phyloP scores from a whole-genome alignment of 2,329 filamentous ascomycete genomes.

The Trichoderma sp. region DNA sequence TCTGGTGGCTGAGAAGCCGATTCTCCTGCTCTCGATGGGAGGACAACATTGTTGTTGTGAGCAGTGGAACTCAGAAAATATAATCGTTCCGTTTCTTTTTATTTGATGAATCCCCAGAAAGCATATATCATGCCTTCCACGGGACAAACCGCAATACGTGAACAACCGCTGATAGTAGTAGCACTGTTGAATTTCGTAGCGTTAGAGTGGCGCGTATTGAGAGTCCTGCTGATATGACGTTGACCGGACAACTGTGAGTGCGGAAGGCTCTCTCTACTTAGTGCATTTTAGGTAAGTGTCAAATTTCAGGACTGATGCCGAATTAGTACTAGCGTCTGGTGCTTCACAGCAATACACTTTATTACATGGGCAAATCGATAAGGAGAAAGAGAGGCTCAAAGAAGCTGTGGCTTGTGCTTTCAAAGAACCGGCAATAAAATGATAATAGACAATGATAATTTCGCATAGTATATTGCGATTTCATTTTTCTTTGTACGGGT shows the following conservation, averaged over 20 bases:
- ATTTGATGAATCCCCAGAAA: not conserved
- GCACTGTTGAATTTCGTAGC: not conserved
- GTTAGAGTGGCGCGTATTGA: not conserved
- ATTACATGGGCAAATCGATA: not conserved
- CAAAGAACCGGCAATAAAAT: not conserved
- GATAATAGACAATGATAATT: not conserved
- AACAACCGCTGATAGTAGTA: not conserved
- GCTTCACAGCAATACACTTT: not conserved
- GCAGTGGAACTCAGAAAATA: not conserved
- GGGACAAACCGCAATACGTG: not conserved
- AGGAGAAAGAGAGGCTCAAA: not conserved
- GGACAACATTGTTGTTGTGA: conserved; percentile 62
- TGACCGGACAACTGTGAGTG: not conserved
- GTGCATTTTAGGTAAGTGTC: not conserved
- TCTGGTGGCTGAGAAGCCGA: conserved; percentile 71
- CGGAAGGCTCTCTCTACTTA: not conserved
- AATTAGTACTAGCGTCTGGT: not conserved
- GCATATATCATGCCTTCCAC: not conserved
- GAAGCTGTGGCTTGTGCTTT: not conserved
- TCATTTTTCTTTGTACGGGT: not conserved
- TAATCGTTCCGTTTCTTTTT: not conserved
- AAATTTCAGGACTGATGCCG: not conserved
- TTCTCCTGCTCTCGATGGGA: conserved; percentile 86
- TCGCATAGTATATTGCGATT: not conserved
- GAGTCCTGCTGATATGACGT: not conserved